These are phyloP conservation scores for Russula olivacea DNA, from an alignment of 768 basidiomycete species.

Conservation along the genomic window DNA sequence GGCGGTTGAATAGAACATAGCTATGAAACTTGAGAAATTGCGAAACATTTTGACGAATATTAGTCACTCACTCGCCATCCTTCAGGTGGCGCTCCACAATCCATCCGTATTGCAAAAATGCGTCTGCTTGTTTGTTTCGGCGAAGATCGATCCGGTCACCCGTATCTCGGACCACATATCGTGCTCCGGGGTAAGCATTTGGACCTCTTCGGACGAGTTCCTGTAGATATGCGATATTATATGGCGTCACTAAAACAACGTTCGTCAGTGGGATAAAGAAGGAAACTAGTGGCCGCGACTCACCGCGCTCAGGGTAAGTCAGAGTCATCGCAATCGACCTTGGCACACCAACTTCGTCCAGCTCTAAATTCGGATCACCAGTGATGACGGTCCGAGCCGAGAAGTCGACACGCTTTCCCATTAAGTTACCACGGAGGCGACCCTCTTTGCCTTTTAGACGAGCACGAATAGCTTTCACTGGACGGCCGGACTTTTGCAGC, in stretches of 20 bases:
- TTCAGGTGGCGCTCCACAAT: conserved; percentile 96
- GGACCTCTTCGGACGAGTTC: conserved; percentile 94
- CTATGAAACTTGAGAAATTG: conserved; percentile 35
- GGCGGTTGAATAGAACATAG: conserved; percentile 94
- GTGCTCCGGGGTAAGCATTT: conserved; percentile 89
- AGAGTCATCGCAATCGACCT: conserved; percentile 94
- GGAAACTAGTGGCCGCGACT: conserved; percentile 23
- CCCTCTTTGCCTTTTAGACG: conserved; percentile 99
- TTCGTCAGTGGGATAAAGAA: conserved; percentile 14
- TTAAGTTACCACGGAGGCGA: conserved; percentile 92
- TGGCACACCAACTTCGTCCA: conserved; percentile 97
- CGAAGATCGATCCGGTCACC: conserved; percentile 95
- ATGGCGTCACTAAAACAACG: conserved; percentile 72
- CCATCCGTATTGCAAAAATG: conserved; percentile 96
- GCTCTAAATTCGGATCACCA: conserved; percentile 92
- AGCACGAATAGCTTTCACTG: conserved; percentile 96
- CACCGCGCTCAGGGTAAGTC: conserved; percentile 95
- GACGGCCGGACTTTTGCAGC: conserved; percentile 93
- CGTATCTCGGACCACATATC: conserved; percentile 95
- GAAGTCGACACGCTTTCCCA: conserved; percentile 99
- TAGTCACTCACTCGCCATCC: conserved; percentile 88
- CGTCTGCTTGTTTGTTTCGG: conserved; percentile 93
- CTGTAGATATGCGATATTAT: conserved; percentile 92
- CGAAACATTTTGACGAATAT: neutral
- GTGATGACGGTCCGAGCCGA: conserved; percentile 99